A percentile compares a stretch with the other conserved stretches of the same genome.
phyloP scores from a whole-genome alignment of 495 filamentous ascomycete species.

The Daldinia vernicosa region DNA sequence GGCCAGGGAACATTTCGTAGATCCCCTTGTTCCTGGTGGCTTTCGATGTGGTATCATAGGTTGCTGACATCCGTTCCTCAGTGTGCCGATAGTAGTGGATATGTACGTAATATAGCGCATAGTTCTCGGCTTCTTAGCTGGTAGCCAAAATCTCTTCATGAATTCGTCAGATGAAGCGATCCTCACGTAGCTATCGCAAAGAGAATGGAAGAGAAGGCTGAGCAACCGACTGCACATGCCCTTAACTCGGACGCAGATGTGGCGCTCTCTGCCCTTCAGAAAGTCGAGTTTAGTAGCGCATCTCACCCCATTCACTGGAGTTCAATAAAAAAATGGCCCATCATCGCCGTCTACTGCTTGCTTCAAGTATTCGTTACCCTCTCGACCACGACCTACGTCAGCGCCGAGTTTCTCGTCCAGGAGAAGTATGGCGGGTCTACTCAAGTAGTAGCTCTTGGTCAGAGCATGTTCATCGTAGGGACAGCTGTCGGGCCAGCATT shows the following conservation, averaged over 20 bases:
- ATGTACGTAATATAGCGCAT: constrained; percentile 22
- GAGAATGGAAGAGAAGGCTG: constrained; percentile 33
- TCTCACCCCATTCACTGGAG: constrained; percentile 52
- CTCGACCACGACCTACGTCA: constrained; percentile 48
- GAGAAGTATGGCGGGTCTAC: constrained; percentile 47
- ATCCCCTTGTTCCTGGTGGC: constrained; percentile 4
- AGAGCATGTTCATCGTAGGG: constrained; percentile 45
- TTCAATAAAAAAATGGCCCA: constrained; percentile 46
- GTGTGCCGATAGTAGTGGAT: constrained; percentile 10
- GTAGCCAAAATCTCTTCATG: constrained; percentile 10
- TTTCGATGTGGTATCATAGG: constrained; percentile 12
- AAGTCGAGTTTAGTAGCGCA: constrained; percentile 39
- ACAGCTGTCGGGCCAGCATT: constrained; percentile 45
- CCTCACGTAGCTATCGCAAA: background rate
- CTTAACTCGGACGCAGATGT: constrained; percentile 23
- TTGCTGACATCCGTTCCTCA: background rate
- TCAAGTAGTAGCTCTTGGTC: constrained; percentile 43
- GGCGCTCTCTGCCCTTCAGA: constrained; percentile 40
- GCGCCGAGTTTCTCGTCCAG: constrained; percentile 46
- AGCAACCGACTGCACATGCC: background rate
- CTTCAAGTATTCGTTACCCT: constrained; percentile 48
- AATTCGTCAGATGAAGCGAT: constrained; percentile 6
- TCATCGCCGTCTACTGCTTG: constrained; percentile 46
- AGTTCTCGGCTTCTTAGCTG: constrained; percentile 12
- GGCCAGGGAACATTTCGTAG: constrained; percentile 17